Conservation (phyloP, 2,329 filamentous ascomycete species). For the Neofusicoccum ribis region DNA sequence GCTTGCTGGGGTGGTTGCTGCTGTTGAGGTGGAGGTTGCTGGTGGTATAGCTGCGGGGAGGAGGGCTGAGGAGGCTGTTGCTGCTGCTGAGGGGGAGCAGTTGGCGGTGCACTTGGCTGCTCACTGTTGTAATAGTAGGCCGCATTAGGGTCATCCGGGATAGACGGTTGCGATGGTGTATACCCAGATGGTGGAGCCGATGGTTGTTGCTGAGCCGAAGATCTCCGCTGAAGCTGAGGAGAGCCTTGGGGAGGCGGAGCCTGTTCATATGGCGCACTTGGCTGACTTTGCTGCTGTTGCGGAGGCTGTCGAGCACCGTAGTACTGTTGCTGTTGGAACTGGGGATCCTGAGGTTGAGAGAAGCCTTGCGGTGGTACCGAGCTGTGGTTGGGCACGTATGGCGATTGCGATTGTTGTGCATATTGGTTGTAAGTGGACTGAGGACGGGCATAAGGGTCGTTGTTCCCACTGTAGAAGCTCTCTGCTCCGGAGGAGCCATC, state of each 20-base stretch:
- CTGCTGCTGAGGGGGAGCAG: conserved; percentile 23
- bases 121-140: conserved; percentile 22
- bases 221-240: conserved; percentile 39
- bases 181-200: conserved; percentile 34
- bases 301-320: conserved; percentile 22
- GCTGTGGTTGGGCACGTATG: conserved; percentile 36
- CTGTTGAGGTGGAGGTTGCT: conserved; percentile 25
- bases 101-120: conserved; percentile 3
- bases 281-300: conserved; percentile 28
- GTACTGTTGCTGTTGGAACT: conserved; percentile 35
- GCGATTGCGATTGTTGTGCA: conserved; percentile 45
- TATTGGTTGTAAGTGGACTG: conserved; percentile 56
- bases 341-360: conserved; percentile 29
- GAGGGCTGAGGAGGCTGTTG: conserved; percentile 18
- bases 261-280: conserved; percentile 30
- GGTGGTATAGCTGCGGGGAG: conserved; percentile 21
- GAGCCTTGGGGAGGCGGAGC: conserved; percentile 30
- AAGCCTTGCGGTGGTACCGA: conserved; percentile 30
- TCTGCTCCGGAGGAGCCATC: conserved; percentile 62
- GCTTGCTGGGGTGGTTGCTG: conserved; percentile 24
- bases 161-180: conserved; percentile 34
- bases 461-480: conserved; percentile 76
- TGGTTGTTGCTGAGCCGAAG: conserved; percentile 34
- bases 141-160: conserved; percentile 35
- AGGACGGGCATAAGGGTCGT: conserved; percentile 50